phyloP scores from a whole-genome alignment of 345 rosid species.

The Sapria himalayana region DNA sequence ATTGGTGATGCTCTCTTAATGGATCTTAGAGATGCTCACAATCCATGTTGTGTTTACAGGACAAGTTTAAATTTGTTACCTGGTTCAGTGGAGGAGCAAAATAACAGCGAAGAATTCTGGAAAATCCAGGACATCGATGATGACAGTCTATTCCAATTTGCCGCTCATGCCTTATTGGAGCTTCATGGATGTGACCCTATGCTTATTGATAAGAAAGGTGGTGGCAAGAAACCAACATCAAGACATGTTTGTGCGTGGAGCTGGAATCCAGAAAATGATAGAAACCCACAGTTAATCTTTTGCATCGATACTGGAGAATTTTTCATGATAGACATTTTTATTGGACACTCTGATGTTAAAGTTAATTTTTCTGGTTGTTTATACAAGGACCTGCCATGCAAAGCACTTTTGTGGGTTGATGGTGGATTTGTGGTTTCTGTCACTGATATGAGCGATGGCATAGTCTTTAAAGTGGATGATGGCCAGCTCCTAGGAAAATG shows the following conservation, averaged over 20 bases:
- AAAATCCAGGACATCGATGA: constrained; percentile 71
- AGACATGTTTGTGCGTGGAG: constrained; percentile 73
- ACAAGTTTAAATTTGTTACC: constrained; percentile 49
- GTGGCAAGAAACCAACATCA: constrained; percentile 23
- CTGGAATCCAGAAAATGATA: constrained; percentile 66
- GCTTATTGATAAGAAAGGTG: constrained; percentile 63
- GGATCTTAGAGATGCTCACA: constrained; percentile 77
- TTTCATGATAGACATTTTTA: constrained; percentile 51
- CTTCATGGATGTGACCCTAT: constrained; percentile 92
- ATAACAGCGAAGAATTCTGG: constrained; percentile 54
- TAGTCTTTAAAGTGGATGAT: constrained; percentile 50
- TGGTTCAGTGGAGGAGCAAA: constrained; percentile 43
- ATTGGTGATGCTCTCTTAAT: constrained; percentile 82
- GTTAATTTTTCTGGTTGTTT: constrained; percentile 61
- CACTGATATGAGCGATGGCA: constrained; percentile 90
- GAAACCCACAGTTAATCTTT: constrained; percentile 49
- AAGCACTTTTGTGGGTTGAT: constrained; percentile 71
- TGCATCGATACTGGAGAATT: constrained; percentile 76
- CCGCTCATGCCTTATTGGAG: constrained; percentile 80
- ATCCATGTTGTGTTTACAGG: constrained; percentile 50
- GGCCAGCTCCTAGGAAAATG: constrained; percentile 36
- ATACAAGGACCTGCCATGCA: constrained; percentile 60
- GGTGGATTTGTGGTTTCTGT: constrained; percentile 65
- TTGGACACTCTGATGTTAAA: constrained; percentile 25
- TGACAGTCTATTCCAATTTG: constrained; percentile 86